Evolutionary conservation across 306 rosid species (phyloP), one percentile per base, ranked within the genome.

Genomic region (Cercis canadensis): DNA sequence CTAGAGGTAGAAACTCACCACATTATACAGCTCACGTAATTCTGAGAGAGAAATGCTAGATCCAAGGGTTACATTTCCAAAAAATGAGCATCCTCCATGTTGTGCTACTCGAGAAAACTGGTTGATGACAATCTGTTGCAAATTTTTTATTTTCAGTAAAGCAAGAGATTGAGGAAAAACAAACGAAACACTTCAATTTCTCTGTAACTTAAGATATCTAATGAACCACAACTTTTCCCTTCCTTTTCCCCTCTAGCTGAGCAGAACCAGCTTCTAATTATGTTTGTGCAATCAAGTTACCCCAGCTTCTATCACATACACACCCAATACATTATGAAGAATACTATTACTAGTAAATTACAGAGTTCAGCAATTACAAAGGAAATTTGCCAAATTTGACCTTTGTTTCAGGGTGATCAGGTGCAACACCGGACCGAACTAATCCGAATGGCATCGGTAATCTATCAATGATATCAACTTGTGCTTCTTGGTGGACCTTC

Each of bases 361-460:
- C 52, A n/a, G 60, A 74, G 8, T n/a, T 36, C 1, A 73, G 21
- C 13, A 58, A 13, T 49, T 47, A 57, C 5, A 10, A 34, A 75
- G 4, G 10, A 71, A 24, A 37, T 53, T 17, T 11, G 58, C 70
- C 57, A 53, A 29, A 50, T 46, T 9, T 29, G 47, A 94, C 97
- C 96, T 94, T 94, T 10, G 97, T 94, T 84, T 94, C 99, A 36
- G 96, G 99, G 72, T 94, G 97, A 85, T 94, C 97, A 13, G 97
- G 99, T 8, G 99, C 99, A 45, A 91, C 97, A 70, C 96, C 97
- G 1, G 91, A 91, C 56, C 95, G 90, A 31, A 94, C 97, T 71
- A 94, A 82, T 11, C 96, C 95, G 0, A 94, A 94, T 50, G 99
- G 99, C 7, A 92, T 86, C 0, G 90, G 99, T 82, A 94, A 78